These are phyloP conservation scores for Hypoxylon sp. DNA, from an alignment of 2,329 filamentous ascomycete genomes.

Conservation along the genomic window DNA sequence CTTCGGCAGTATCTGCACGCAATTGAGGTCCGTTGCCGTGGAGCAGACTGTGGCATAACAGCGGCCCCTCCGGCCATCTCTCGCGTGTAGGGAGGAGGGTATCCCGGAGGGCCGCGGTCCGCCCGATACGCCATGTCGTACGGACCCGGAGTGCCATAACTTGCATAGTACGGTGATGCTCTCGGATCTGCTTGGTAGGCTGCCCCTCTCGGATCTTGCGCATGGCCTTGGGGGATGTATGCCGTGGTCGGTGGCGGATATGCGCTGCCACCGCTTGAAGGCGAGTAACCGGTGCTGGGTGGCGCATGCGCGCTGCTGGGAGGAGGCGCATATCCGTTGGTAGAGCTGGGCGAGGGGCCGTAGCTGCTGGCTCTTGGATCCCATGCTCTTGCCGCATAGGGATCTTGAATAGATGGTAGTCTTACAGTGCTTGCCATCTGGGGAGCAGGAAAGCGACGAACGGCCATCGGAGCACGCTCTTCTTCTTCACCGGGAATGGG, in stretches of 20 bases:
- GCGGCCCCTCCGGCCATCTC: constrained; percentile 53
- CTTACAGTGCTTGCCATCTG: constrained; percentile 59
- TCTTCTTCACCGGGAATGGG: constrained; percentile 58
- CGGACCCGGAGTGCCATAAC: constrained; percentile 35
- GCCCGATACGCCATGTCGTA: constrained; percentile 53
- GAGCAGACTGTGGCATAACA: constrained; percentile 63
- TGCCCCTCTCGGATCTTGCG: constrained; percentile 48
- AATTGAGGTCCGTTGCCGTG: constrained; percentile 69
- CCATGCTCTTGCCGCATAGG: constrained; percentile 51
- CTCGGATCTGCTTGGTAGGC: constrained; percentile 57
- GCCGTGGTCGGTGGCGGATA: constrained; percentile 46
- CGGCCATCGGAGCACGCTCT: constrained; percentile 51
- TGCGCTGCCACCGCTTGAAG: constrained; percentile 36
- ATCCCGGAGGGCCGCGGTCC: constrained; percentile 49
- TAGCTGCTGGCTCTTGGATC: constrained; percentile 54
- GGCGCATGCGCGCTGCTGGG: constrained; percentile 39
- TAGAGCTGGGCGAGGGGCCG: constrained; percentile 56
- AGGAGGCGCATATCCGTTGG: constrained; percentile 61
- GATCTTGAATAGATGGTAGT: constrained; percentile 64
- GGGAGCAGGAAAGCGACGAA: constrained; percentile 48
- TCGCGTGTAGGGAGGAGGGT: constrained; percentile 48
- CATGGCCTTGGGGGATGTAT: constrained; percentile 50
- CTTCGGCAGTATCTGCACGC: constrained; percentile 72
- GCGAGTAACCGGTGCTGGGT: constrained; percentile 44
- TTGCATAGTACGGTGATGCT: constrained; percentile 39